Base-by-base conservation (phyloP, 2,329 filamentous ascomycete genomes). In the Arthrobotrys megalospora region DNA sequence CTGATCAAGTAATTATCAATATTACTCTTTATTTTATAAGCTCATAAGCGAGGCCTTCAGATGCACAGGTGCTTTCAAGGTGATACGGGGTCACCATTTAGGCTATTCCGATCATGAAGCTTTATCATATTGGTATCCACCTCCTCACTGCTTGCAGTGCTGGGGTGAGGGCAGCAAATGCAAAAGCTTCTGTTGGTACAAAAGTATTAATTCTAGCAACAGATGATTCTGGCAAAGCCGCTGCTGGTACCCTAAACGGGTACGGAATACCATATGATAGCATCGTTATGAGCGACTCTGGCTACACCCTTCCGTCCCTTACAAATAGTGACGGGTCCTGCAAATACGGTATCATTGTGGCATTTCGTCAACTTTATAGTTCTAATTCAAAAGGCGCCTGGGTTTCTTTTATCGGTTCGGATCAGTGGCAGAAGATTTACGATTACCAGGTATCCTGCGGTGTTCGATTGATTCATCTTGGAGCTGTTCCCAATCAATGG, bases 221-320 rank as follows among this genome's bases (percentile, higher is more conserved):
- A 48, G 72, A 77, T 45, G 55, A 14, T 14, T 65, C 58, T 47
- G 66, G 58, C 1, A 43, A 36, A 14, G 65, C 72, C 12, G 47
- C 50, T 50, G 32, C 60, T 6, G 45, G 65, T 32, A 77, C 50
- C 3, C 24, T 91, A 7, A 87, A 88, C 81, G 88, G 85, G 72
- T 90, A 91, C 80, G 89, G 88, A 36, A 90, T 91, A 48, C 88
- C 89, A 0, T 90, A 86, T 80, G 84, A 89, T 80, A 85, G 86
- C 5, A 81, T 90, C 10, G 80, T 87, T 19, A 88, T 91, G n/a
- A 88, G 88, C 6, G 85, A 88, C 80, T 81, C 82, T 6, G 89
- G 89, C 12, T 83, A 85, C 4, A 80, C 83, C 16, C 86, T 91
- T 32, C 89, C 89, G 0, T 79, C 83, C 0, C 85, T 91, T 36